Evolutionary conservation across 805 yeast genomes (phyloP), one percentile per base, ranked within the genome.

Genomic region (Wickerhamomyces pijperi): DNA sequence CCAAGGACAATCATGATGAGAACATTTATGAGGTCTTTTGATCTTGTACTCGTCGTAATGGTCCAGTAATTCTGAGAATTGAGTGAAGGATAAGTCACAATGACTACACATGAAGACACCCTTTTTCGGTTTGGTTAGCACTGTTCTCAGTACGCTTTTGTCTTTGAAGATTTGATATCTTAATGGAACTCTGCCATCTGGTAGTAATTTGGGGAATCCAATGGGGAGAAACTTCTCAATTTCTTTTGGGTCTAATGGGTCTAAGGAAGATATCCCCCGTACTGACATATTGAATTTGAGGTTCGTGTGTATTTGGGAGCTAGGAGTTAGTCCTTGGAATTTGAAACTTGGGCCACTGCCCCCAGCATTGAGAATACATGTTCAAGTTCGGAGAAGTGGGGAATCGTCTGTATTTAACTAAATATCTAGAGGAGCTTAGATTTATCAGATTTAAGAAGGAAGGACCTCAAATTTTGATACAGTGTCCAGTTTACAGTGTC

Each of bases 1-100:
- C 70, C 70, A 67, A 4, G 69, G 68, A 32, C 72, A 67, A 7
- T 46, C 49, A 6, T 43, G 38, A 15, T 53, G 46, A 2, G 55
- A 46, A 43, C 72, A 67, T 21, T 50, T 50, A 45, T 47, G 58
- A 3, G 61, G 57, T 14, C 70, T 53, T 16, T 48, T 46, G 15
- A 63, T 47, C 12, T 56, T 45, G 35, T 47, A 50, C 23, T 46
- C 47, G 32, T 61, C 65, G 36, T 61, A 57, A 45, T 66, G 71
- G 25, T 55, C 55, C 15, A 63, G 51, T 25, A 66, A 50, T n/a
- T 48, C 50, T 14, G 50, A 50, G 38, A 62, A 53, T 21, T 54
- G 53, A 8, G 46, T 36, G 41, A 62, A 66, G 20, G 49, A 46
- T 5, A 38, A 41, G n/a, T 50, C 43, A 41, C 71, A 66, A 41